A percentile compares a stretch with the other conserved stretches of the same genome.
These are phyloP conservation scores for Fomitopsis schrenkii DNA, from an alignment of 1,284 basidiomycete genomes.

Conservation along the genomic window DNA sequence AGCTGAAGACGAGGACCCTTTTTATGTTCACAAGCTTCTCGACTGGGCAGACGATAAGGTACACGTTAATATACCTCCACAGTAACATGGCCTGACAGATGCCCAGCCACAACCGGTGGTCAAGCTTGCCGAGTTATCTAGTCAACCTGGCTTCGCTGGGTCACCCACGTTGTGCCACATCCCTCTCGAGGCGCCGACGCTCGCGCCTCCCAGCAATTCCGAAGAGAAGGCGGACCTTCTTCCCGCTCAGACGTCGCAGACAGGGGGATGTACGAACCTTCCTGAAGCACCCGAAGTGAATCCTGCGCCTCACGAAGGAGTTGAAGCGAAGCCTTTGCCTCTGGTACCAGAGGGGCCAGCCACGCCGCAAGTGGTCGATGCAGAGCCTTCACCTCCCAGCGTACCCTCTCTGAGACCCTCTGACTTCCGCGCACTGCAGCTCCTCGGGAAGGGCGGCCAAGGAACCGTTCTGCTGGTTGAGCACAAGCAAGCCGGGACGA, in stretches of 20 bases:
- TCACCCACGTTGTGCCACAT: background rate
- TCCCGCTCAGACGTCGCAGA: background rate
- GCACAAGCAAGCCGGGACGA: constrained; percentile 15
- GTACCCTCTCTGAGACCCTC: background rate
- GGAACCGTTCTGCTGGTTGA: constrained; percentile 24
- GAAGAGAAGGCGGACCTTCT: background rate
- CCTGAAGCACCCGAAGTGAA: background rate
- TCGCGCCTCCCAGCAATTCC: background rate
- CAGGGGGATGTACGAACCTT: background rate
- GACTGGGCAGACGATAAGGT: background rate
- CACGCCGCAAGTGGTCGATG: background rate
- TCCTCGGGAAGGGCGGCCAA: constrained; percentile 24
- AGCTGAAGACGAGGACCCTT: background rate
- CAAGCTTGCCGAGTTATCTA: background rate
- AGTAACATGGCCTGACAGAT: background rate
- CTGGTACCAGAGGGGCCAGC: background rate
- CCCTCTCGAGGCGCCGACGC: background rate
- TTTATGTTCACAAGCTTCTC: background rate
- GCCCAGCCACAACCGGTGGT: background rate
- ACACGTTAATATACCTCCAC: too few species aligned
- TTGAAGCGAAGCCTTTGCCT: background rate
- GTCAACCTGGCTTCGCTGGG: background rate
- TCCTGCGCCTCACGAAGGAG: background rate
- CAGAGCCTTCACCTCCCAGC: background rate
- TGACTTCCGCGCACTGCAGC: constrained; percentile 20